These are phyloP conservation scores for Ascochyta clinopodiicola DNA, from an alignment of 2,329 filamentous ascomycete genomes.

Conservation along the genomic window DNA sequence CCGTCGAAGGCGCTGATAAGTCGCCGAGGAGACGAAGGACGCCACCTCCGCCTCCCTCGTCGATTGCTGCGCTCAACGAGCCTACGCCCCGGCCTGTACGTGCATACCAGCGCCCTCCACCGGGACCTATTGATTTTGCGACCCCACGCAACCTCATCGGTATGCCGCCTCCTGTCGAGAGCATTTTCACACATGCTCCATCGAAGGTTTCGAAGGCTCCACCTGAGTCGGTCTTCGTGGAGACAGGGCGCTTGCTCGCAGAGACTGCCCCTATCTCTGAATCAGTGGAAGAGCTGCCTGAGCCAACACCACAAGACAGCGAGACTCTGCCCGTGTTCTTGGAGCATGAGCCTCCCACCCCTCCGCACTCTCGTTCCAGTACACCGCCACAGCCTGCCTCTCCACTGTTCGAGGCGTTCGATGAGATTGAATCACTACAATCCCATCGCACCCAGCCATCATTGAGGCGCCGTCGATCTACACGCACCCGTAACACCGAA, in stretches of 20 bases:
- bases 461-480: slow-evolving; percentile 39
- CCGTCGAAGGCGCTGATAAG: slow-evolving; percentile 25
- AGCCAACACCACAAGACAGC: slow-evolving; percentile 10
- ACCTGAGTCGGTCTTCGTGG: slow-evolving; percentile 7
- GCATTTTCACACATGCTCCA: slow-evolving; percentile 24
- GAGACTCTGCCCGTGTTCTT: slow-evolving; percentile 12
- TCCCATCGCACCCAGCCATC: slow-evolving; percentile 35
- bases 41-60: slow-evolving; percentile 30
- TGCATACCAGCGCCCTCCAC: slow-evolving; percentile 38
- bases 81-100: slow-evolving; percentile 16
- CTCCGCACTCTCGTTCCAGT: slow-evolving; percentile 33
- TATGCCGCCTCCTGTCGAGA: slow-evolving; percentile 29
- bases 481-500: slow-evolving; percentile 34
- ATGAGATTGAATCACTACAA: slow-evolving; percentile 44
- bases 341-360: slow-evolving; percentile 30
- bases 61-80: slow-evolving; percentile 25
- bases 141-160: slow-evolving; percentile 35
- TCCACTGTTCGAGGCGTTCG: slow-evolving; percentile 43
- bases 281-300: slow-evolving; percentile 20
- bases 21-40: slow-evolving; percentile 18
- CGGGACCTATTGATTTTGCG: slow-evolving; percentile 36
- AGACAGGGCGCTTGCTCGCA: slow-evolving; percentile 13
- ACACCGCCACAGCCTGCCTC: slow-evolving; percentile 38
- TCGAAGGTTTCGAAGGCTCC: slow-evolving; percentile 22
- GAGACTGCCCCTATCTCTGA: slow-evolving; percentile 9